Evolutionary conservation across 164 flowering plant genomes (phyloP), one percentile per base, ranked within the genome.

Genomic region (Cinnamomum chago): DNA sequence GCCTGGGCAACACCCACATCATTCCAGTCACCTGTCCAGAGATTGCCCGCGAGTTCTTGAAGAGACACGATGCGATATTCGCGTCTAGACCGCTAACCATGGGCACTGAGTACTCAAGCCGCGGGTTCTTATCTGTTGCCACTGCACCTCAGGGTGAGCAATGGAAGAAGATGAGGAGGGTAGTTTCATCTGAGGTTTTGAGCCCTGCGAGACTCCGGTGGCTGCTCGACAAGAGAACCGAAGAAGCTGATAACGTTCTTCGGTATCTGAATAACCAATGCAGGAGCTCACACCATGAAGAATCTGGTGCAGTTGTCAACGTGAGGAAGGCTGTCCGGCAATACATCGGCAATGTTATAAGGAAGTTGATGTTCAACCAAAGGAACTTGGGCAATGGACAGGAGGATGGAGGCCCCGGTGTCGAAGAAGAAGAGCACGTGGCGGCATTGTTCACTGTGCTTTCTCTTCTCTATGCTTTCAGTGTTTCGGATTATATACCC

Each of bases 101-200:
- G 84, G 76, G 68, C 0, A 76, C 80, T 0, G 73, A 78, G n/a
- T 72, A 73, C 50, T 40, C 76, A 0, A 85, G 85, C 60, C 75
- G 77, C 5, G 81, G 81, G 5, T 85, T 73, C 68, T 50, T 76
- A 23, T 66, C 80, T 0, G 60, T 74, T 6, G 87, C 72, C 2
- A 66, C 78, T 0, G 65, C 77, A 0, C 85, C 85, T 0, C 40
- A 20, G 60, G 87, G 84, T 0, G 81, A 81, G 2, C 87, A 84
- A 13, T 80, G 83, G 85, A 79, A 82, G 83, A 84, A 82, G 64
- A 84, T 84, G 85, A 79, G 82, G 52, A 68, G 74, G 22, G 74
- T 84, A 4, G 62, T 82, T 12, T 73, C 82, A 2, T 75, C 82
- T 13, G 82, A 82, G 27, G 62, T 84, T 2, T 58, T 84, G 24